A percentile compares a stretch with the other conserved stretches of the same genome.
Evolutionary conservation across 1,284 basidiomycete species (phyloP).

Genomic region (Mycosarcoma mackinlayi): DNA sequence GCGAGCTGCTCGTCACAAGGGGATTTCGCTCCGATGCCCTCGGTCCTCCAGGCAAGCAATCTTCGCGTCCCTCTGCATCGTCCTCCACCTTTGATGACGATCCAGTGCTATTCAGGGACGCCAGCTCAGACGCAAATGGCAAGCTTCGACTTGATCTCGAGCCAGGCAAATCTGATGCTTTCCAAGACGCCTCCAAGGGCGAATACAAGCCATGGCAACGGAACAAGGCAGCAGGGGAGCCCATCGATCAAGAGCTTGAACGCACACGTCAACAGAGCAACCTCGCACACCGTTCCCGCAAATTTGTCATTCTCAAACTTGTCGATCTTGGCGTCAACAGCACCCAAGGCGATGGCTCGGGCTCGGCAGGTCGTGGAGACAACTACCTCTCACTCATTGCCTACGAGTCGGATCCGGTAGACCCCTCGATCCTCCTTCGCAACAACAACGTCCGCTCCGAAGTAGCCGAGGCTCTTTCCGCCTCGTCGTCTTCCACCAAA

Average conservation of each 20-base stretch:
- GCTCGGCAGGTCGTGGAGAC: conserved; percentile 76
- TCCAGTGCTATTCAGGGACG: conserved; percentile 33
- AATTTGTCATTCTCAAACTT: conserved; percentile 87
- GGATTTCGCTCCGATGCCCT: conserved; percentile 21
- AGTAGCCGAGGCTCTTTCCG: conserved; percentile 14
- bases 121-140: conserved; percentile 8
- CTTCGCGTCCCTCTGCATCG: background rate
- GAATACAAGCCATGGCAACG: conserved; percentile 1
- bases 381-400: conserved; percentile 83
- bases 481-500: conserved; percentile 68
- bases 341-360: conserved; percentile 65
- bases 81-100: conserved; percentile 11
- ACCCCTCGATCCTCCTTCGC: conserved; percentile 7
- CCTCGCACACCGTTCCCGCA: conserved; percentile 72
- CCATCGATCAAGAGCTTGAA: conserved; percentile 69
- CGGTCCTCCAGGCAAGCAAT: background rate
- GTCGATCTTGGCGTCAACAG: conserved; percentile 80
- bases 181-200: conserved; percentile 4
- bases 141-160: conserved; percentile 36
- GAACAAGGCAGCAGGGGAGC: conserved; percentile 61
- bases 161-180: conserved; percentile 28
- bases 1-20: conserved; percentile 75
- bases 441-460: conserved; percentile 27
- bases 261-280: conserved; percentile 68
- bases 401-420: conserved; percentile 83